These are phyloP conservation scores for Ehretia macrophylla DNA, from an alignment of 257 asterid genomes.

Conservation along the genomic window DNA sequence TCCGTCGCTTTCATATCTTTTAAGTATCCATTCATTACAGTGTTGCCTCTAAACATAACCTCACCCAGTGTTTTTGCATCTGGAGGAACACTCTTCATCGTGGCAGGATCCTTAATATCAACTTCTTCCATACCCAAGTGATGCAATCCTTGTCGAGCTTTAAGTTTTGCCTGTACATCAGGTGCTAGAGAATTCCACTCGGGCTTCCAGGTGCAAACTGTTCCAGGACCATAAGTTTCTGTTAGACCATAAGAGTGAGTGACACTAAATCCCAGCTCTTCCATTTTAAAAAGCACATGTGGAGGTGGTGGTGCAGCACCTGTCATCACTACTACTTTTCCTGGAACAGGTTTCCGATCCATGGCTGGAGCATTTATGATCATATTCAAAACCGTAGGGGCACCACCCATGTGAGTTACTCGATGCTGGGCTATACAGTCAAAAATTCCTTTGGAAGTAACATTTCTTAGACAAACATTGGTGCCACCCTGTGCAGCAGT, in stretches of 20 bases:
- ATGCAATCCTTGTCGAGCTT: conserved; percentile 32
- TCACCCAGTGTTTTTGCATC: conserved; percentile 34
- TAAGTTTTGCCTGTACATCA: conserved; percentile 22
- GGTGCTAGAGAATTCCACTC: conserved; percentile 30
- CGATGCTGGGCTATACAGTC: conserved; percentile 14
- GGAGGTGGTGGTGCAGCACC: conserved; percentile 40
- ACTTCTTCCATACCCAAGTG: conserved; percentile 32
- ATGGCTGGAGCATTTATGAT: conserved; percentile 19
- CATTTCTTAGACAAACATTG: conserved; percentile 29
- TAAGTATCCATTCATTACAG: conserved; percentile 33
- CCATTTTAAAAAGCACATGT: conserved; percentile 27
- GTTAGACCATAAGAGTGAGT: conserved; percentile 36
- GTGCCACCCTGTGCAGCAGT: conserved; percentile 38
- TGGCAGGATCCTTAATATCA: conserved; percentile 23
- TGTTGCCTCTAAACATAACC: conserved; percentile 37
- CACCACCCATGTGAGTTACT: conserved; percentile 32
- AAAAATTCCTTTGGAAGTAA: conserved; percentile 28
- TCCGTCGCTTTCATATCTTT: conserved; percentile 26
- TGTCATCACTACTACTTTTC: conserved; percentile 25
- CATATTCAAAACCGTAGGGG: conserved; percentile 36
- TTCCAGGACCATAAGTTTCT: conserved; percentile 37
- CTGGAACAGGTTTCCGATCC: conserved; percentile 19
- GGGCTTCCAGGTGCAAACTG: conserved; percentile 34
- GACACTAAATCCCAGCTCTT: conserved; percentile 29
- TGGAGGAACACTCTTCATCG: conserved; percentile 27